These are phyloP conservation scores for Triadica sebifera DNA, from an alignment of 345 rosid genomes.

Conservation along the genomic window DNA sequence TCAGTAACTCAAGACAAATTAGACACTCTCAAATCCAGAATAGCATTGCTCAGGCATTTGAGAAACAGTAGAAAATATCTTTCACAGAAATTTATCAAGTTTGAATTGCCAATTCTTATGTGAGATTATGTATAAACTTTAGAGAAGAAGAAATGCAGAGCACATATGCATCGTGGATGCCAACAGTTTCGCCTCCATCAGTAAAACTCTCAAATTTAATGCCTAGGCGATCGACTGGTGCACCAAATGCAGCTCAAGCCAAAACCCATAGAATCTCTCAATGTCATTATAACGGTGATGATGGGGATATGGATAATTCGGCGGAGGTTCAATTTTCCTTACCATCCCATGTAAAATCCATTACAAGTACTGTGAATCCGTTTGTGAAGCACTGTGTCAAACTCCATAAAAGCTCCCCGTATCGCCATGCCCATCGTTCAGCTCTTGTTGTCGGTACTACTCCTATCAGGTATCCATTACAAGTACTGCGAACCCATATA, in stretches of 20 bases:
- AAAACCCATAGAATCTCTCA: slow-evolving; percentile 21
- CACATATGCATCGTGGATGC: slow-evolving; percentile 26
- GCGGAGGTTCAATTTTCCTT: slow-evolving; percentile 23
- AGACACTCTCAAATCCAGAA: neutral
- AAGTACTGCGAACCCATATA: too few relatives aligned
- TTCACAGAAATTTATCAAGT: neutral
- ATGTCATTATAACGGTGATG: slow-evolving; percentile 4
- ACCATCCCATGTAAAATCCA: slow-evolving; percentile 48
- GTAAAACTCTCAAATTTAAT: slow-evolving; percentile 21
- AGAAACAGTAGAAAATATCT: neutral
- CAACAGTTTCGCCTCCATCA: slow-evolving; percentile 18
- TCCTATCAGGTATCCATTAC: slow-evolving; percentile 89
- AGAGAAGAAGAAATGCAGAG: slow-evolving; percentile 29
- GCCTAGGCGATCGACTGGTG: slow-evolving; percentile 18
- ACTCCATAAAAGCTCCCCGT: slow-evolving; percentile 75
- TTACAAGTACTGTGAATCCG: slow-evolving; percentile 74
- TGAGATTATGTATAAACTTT: neutral
- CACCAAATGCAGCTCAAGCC: neutral
- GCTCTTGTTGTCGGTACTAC: slow-evolving; percentile 76
- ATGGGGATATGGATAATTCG: slow-evolving; percentile 12
- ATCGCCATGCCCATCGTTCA: slow-evolving; percentile 74
- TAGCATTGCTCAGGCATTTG: neutral
- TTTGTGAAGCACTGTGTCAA: slow-evolving; percentile 87
- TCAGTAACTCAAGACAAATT: too few relatives aligned
- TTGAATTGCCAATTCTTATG: neutral